Evolutionary conservation across 73 alveolate species (phyloP).

Genomic region (Paramecium primaurelia): DNA sequence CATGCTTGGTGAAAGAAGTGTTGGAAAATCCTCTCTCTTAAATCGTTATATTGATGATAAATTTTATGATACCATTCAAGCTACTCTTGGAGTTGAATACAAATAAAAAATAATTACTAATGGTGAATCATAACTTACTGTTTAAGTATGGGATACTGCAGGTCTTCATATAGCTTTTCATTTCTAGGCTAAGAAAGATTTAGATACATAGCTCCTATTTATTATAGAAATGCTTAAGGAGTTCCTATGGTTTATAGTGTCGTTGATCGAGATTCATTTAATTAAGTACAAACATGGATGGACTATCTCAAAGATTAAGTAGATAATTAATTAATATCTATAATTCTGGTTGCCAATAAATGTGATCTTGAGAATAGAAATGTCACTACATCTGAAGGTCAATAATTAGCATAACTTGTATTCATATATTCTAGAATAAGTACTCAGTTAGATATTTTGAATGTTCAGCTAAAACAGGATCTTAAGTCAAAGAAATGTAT

Average conservation of each 20-base stretch:
- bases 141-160: conserved; percentile 83
- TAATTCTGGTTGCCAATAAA: conserved; percentile 61
- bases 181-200: conserved; percentile 68
- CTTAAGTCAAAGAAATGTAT: not conserved
- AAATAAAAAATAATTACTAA: conserved; percentile 61
- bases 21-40: conserved; percentile 75
- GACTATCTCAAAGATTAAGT: conserved; percentile 70
- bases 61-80: conserved; percentile 61
- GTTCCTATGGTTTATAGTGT: conserved; percentile 70
- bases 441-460: not conserved
- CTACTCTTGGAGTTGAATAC: conserved; percentile 78
- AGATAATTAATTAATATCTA: conserved; percentile 10
- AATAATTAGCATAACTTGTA: not conserved
- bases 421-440: not conserved
- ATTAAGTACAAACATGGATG: conserved; percentile 72
- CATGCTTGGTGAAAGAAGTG: conserved; percentile 76
- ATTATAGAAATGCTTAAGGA: conserved; percentile 75
- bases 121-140: conserved; percentile 59
- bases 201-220: conserved; percentile 69
- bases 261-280: conserved; percentile 70
- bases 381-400: not conserved
- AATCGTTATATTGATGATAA: conserved; percentile 65
- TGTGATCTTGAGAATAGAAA: conserved; percentile 36
- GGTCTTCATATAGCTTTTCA: conserved; percentile 35
- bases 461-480: conserved; percentile 29